These are phyloP conservation scores for Angomonas ambiguus DNA, from an alignment of 208 protist genomes.

Conservation along the genomic window DNA sequence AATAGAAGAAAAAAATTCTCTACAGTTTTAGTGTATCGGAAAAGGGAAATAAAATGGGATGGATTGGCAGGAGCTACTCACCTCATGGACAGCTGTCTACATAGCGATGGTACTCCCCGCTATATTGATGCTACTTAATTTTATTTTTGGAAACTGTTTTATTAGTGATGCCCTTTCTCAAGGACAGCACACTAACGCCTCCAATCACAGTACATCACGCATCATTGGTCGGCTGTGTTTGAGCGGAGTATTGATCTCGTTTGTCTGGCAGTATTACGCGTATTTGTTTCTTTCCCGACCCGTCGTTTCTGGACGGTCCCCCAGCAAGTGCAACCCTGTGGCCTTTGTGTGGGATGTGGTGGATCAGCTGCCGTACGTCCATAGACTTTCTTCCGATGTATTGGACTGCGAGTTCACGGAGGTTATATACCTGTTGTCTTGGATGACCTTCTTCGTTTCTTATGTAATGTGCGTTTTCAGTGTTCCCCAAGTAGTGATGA, in stretches of 20 bases:
- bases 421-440: conserved; percentile 23
- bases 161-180: conserved; percentile 37
- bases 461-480: conserved; percentile 44
- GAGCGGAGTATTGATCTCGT: conserved; percentile 26
- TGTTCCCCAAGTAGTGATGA: conserved; percentile 22
- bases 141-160: conserved; percentile 62
- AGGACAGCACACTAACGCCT: conserved; percentile 24
- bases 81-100: conserved; percentile 61
- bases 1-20: background rate
- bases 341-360: conserved; percentile 31
- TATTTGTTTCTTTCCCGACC: conserved; percentile 37
- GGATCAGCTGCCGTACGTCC: conserved; percentile 19
- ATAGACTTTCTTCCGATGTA: background rate
- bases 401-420: conserved; percentile 22
- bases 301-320: background rate
- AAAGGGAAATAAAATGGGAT: too few relatives aligned
- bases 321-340: conserved; percentile 21
- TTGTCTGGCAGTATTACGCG: conserved; percentile 58
- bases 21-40: too few relatives aligned
- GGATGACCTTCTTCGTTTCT: conserved; percentile 21
- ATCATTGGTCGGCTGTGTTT: conserved; percentile 27
- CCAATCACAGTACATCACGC: conserved; percentile 17
- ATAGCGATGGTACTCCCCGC: conserved; percentile 35
- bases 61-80: conserved; percentile 25
- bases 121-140: conserved; percentile 48